Evolutionary conservation across 1,139 yeast species (phyloP), one percentile per base, ranked within the genome.

Genomic region (Hanseniaspora uvarum): DNA sequence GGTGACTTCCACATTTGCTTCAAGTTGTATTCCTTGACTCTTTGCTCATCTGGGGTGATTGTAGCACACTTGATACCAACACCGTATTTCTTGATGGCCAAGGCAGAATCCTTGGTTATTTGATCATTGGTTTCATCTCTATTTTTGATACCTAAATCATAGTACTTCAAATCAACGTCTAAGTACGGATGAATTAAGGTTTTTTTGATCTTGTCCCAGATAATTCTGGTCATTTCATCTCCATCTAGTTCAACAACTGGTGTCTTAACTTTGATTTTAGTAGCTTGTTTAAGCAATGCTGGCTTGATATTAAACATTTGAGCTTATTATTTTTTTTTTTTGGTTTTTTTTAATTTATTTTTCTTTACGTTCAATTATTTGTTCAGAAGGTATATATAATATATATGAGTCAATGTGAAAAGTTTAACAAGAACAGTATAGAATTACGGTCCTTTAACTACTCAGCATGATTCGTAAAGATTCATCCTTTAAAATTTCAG

Each of bases 11-110:
- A 84, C 94, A 84, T 84, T 67, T 84, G 80, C 68, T 82, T 81
- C 68, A 84, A 73, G 52, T 75, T 72, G 65, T 83, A 84, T 65
- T 84, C 94, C 63, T 80, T 73, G 48, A 84, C 92, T 70, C 94
- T 77, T 41, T 80, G 82, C 68, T 84, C 94, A 66, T 84, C 94
- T 1, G 94, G 94, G 1, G 94, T 84, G 62, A 84, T 84, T 45
- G 94, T 84, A 56, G 94, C 94, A 76, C 94, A 84, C 69, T 84
- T 84, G 60, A 84, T 79, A 56, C 89, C 94, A 43, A 84, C 94
- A 58, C 89, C 89, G 63, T 80, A 80, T 65, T 83, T 70, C 66
- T 79, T 74, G 59, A 83, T 84, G 45, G 92, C 92, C 55, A 80
- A 71, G 19, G 92, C 94, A 26, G 89, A 83, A 58, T 84, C 92